A percentile compares a stretch with the other conserved stretches of the same genome.
phyloP scores from a whole-genome alignment of 177 flowering plant genomes.

The Vitis hybrid region DNA sequence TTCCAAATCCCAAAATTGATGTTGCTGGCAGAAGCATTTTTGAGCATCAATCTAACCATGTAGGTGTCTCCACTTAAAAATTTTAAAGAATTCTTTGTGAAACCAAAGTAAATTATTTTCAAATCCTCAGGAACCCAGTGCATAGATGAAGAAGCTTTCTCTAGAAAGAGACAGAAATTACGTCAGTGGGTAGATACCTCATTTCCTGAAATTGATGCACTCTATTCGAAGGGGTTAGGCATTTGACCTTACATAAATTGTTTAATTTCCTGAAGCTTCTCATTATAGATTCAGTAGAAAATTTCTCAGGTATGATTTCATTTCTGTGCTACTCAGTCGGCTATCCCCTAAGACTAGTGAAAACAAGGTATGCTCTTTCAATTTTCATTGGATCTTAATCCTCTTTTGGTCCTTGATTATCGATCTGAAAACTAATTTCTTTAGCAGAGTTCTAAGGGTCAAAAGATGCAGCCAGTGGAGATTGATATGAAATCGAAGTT shows the following conservation, averaged over 20 bases:
- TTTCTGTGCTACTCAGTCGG: conserved; percentile 53
- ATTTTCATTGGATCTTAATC: neutral
- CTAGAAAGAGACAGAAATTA: conserved; percentile 52
- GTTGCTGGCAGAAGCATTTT: too few relatives aligned
- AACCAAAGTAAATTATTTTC: neutral
- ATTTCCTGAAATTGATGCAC: conserved; percentile 34
- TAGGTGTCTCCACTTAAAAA: too few relatives aligned
- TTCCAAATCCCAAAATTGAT: too few relatives aligned
- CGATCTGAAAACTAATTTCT: conserved; percentile 8
- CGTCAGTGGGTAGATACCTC: conserved; percentile 40
- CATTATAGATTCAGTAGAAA: conserved; percentile 12
- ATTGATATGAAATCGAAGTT: conserved; percentile 10
- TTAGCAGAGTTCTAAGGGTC: conserved; percentile 20
- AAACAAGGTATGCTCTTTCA: conserved; percentile 33
- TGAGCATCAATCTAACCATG: too few relatives aligned
- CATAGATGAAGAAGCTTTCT: conserved; percentile 35
- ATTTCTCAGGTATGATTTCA: conserved; percentile 55
- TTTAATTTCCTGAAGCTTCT: conserved; percentile 7
- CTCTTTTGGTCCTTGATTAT: neutral
- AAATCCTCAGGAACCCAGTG: conserved; percentile 24
- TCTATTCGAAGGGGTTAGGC: conserved; percentile 50
- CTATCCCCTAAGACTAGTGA: conserved; percentile 40
- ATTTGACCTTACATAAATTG: neutral
- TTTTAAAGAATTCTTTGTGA: neutral
- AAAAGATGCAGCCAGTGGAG: conserved; percentile 9